Base-by-base conservation (phyloP, 2,329 filamentous ascomycete species). In the Neofusicoccum laricinum region DNA sequence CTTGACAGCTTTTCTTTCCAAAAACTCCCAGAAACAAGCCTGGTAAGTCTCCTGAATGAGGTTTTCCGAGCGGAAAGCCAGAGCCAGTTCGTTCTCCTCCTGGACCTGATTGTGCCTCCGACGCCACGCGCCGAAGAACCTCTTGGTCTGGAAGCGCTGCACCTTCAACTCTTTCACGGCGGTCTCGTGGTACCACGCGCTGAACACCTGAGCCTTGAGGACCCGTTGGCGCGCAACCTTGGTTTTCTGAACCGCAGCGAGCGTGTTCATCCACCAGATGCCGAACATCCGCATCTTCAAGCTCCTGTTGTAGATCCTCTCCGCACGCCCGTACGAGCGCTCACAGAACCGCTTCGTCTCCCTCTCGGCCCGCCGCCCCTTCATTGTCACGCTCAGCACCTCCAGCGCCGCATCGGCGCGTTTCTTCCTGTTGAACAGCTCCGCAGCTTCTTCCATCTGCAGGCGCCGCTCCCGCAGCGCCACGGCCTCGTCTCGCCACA, bases 161-260 rank as follows among this genome's bases (percentile, higher is more conserved):
- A 81, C 81, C 68, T 84, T 85, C 45, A 79, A 70, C 48, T 86
- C 83, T 67, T 90, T 88, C 57, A 86, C 81, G 1, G 81, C 80
- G 0, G 88, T 89, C 63, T 90, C 86, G 65, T 86, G 82, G 30
- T 85, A 82, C 90, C 90, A 92, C 7, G 86, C 86, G 65, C 85
- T 85, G 74, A 91, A 92, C 66, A 88, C 88, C 63, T 86, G 85
- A 12, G 85, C 86, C 63, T 88, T 83, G 62, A 95, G 78, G 66
- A 93, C 86, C 72, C 92, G 90, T 66, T 86, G 82, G 67, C 90
- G 84, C 19, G 90, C 91, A 46, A 87, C 82, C 4, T 85, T 86
- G 3, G 90, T 91, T 45, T 86, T 84, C 67, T 87, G 83, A 15
- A 87, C 80, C 70, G 91, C 86, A 14, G 90, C 86, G 5, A 82